Base-by-base conservation (phyloP, 1,284 basidiomycete species). In the Ustilago loliicola region DNA sequence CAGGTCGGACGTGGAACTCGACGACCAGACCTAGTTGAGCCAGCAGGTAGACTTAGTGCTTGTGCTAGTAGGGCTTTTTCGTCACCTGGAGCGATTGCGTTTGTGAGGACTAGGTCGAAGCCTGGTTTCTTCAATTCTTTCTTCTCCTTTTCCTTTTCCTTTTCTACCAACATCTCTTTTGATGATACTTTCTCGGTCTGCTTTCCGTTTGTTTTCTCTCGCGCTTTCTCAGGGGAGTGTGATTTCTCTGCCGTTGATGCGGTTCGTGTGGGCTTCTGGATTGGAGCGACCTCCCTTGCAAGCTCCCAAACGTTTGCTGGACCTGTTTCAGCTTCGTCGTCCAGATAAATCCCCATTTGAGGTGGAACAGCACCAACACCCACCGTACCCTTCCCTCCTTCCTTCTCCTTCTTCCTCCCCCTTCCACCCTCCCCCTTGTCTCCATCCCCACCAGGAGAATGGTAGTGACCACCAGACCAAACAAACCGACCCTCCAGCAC, bases 401-500 rank as follows among this genome's bases (percentile, higher is more conserved):
- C n/a, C 30, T 34, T n/a, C 6, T 58, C n/a, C 32, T 30, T 64
- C 2, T 27, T 32, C 30, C 55, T 52, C 42, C 19, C 42, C 48
- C 21, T 17, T 5, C 29, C 52, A 23, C 10, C 17, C 15, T 15
- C 36, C 25, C 25, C 32, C 30, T 53, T 42, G 32, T 13, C 29
- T 32, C 19, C 11, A 4, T 38, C 32, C 30, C 19, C 29, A 29
- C 17, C 3, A 25, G 3, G 42, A 5, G n/a, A 19, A 27, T 42
- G 8, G 17, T 68, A 66, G 23, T 55, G 61, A 1, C 70, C 69
- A 1, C 79, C 78, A 13, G 79, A 76, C 79, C 80, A 83, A 15
- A 66, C n/a, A 56, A 55, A 84, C 25, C 51, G 56, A 23, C 93
- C 91, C 15, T 88, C 86, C 25, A 93, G 81, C 3, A 94, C 75